Conservation (phyloP, 2,329 filamentous ascomycete genomes). For the Cladosporium sp. region DNA sequence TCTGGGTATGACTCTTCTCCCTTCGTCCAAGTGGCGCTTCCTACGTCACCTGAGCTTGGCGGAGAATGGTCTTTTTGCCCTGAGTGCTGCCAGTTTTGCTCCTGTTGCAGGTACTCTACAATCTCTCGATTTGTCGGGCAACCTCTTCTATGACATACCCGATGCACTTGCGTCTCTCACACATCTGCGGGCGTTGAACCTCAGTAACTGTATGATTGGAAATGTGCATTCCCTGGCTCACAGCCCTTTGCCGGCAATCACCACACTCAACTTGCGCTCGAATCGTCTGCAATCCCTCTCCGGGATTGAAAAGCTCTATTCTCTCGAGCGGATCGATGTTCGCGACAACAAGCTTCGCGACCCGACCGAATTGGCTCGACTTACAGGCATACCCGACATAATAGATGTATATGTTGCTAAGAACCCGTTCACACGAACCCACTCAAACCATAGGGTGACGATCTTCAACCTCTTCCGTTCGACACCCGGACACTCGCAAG, state of each 20-base stretch:
- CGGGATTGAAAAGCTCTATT: slow-evolving; percentile 81
- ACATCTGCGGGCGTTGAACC: slow-evolving; percentile 81
- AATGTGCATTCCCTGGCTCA: slow-evolving; percentile 80
- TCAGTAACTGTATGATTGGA: slow-evolving; percentile 97
- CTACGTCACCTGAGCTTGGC: slow-evolving; percentile 84
- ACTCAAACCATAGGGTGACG: slow-evolving; percentile 75
- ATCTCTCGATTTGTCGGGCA: slow-evolving; percentile 86
- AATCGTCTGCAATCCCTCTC: slow-evolving; percentile 84
- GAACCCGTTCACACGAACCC: slow-evolving; percentile 85
- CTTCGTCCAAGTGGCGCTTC: slow-evolving; percentile 89
- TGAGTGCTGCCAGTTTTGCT: slow-evolving; percentile 67
- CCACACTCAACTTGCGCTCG: slow-evolving; percentile 80
- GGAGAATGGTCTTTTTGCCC: slow-evolving; percentile 81
- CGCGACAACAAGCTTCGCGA: slow-evolving; percentile 89
- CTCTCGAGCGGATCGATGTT: slow-evolving; percentile 82
- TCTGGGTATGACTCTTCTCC: slow-evolving; percentile 63
- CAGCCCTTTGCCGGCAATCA: slow-evolving; percentile 86
- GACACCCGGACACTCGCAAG: slow-evolving; percentile 82
- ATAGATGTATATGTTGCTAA: slow-evolving; percentile 87
- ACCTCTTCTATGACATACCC: slow-evolving; percentile 89
- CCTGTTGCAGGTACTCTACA: slow-evolving; percentile 83
- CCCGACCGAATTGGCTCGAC: slow-evolving; percentile 78
- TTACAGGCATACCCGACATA: slow-evolving; percentile 87
- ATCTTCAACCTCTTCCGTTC: slow-evolving; percentile 96
- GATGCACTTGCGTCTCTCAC: slow-evolving; percentile 82